phyloP scores from a whole-genome alignment of 1,284 basidiomycete species.

The Anthracocystis setariae region DNA sequence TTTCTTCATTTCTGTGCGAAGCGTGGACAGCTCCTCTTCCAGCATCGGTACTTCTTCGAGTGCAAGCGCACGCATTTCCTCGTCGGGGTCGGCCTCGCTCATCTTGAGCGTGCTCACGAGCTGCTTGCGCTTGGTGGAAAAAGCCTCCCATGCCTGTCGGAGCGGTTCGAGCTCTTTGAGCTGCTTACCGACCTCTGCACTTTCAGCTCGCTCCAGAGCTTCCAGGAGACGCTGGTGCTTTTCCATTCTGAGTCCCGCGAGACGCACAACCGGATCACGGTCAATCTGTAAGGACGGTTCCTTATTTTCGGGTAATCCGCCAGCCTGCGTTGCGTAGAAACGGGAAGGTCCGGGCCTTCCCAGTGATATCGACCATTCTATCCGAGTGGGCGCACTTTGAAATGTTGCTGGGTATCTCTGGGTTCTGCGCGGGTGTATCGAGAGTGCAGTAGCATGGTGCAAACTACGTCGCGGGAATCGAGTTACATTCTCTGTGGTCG shows the following conservation, averaged over 20 bases:
- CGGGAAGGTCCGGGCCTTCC: background rate
- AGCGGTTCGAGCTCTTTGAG: slow-evolving; percentile 73
- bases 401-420: background rate
- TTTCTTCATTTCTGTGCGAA: slow-evolving; percentile 74
- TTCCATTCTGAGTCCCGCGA: slow-evolving; percentile 38
- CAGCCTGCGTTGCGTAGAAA: slow-evolving; percentile 11
- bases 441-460: background rate
- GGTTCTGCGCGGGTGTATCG: background rate
- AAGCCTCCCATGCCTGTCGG: slow-evolving; percentile 72
- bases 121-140: slow-evolving; percentile 70
- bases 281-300: slow-evolving; percentile 31
- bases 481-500: background rate
- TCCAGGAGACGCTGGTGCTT: slow-evolving; percentile 37
- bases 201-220: slow-evolving; percentile 14
- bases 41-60: slow-evolving; percentile 76
- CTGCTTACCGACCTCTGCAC: slow-evolving; percentile 30
- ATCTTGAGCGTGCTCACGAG: slow-evolving; percentile 64
- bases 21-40: slow-evolving; percentile 70
- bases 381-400: background rate
- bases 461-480: slow-evolving; percentile 1
- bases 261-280: slow-evolving; percentile 30
- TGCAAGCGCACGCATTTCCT: slow-evolving; percentile 80
- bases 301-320: background rate
- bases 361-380: background rate
- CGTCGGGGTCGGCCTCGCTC: slow-evolving; percentile 70